Conservation (phyloP, 2,329 filamentous ascomycete species). For the Trichoderma atroviride region DNA sequence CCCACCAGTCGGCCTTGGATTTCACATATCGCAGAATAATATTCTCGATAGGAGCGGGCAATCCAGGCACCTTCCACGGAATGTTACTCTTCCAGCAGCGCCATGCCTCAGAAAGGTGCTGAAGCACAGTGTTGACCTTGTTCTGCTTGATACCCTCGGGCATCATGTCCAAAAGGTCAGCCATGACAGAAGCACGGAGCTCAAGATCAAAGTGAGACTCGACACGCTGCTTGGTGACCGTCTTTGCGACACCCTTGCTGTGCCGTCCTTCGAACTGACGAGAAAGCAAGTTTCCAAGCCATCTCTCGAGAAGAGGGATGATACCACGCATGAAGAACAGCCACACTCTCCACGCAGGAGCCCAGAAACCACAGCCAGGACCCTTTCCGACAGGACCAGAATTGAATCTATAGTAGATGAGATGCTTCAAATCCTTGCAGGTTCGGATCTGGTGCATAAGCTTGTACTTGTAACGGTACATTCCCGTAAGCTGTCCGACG, state of each 20-base stretch:
- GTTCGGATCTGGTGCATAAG: constrained; percentile 99
- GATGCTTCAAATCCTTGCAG: constrained; percentile 97
- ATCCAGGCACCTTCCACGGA: constrained; percentile 96
- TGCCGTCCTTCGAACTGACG: constrained; percentile 98
- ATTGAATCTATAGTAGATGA: constrained; percentile 99
- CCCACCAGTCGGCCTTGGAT: constrained; percentile 99
- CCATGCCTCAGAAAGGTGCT: constrained; percentile 98
- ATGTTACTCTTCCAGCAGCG: constrained; percentile 99
- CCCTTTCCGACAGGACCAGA: constrained; percentile 95
- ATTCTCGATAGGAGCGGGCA: constrained; percentile 97
- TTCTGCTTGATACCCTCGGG: constrained; percentile 99
- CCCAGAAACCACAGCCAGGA: constrained; percentile 98
- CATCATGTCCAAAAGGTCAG: constrained; percentile 99
- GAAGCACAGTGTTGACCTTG: constrained; percentile 96
- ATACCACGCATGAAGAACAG: constrained; percentile 99
- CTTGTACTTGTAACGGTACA: constrained; percentile 99
- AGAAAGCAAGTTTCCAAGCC: constrained; percentile 94
- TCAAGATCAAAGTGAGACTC: constrained; percentile 98
- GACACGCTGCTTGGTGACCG: constrained; percentile 97
- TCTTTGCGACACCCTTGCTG: constrained; percentile 98
- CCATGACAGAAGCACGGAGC: constrained; percentile 96
- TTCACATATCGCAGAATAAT: constrained; percentile 99
- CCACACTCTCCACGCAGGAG: constrained; percentile 97
- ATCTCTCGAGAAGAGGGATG: constrained; percentile 92
- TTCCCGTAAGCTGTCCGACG: constrained; percentile 95